Percentiles rank a stretch among this genome's conserved stretches.
phyloP scores from a whole-genome alignment of 2,329 filamentous ascomycete species.

The Neurospora crassa region DNA sequence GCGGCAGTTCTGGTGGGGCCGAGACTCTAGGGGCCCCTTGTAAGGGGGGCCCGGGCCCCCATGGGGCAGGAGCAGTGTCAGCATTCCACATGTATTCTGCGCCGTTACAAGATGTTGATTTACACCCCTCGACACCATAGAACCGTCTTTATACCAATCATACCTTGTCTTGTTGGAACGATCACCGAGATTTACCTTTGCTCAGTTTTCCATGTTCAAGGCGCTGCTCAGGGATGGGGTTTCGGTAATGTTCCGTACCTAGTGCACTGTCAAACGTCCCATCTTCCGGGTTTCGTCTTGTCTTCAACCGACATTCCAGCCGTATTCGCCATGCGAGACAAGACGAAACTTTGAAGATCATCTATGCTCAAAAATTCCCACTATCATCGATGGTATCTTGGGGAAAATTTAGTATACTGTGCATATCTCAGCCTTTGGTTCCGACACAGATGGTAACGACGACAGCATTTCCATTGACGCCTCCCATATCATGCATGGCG shows the following conservation, averaged over 20 bases:
- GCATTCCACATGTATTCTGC: neutral
- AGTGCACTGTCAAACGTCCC: neutral
- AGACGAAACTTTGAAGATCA: neutral
- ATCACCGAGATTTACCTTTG: neutral
- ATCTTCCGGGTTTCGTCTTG: neutral
- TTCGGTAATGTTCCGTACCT: neutral
- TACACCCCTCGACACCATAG: neutral
- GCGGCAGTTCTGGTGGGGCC: neutral
- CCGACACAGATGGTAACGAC: neutral
- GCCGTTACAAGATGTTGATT: neutral
- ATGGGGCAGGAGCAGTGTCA: neutral
- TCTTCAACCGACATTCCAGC: neutral
- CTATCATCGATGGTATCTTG: neutral
- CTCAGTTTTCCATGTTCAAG: neutral
- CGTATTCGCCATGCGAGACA: neutral
- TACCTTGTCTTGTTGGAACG: neutral
- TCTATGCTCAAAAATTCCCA: neutral
- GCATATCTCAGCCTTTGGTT: neutral
- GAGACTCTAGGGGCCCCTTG: neutral
- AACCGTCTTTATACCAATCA: neutral
- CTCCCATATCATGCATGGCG: neutral
- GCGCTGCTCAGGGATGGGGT: neutral
- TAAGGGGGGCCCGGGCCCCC: neutral
- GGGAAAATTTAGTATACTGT: neutral
- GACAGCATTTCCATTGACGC: neutral